A percentile compares a stretch with the other conserved stretches of the same genome.
These are phyloP conservation scores for Mortierella sp. DNA, from an alignment of 371 early-diverging fungal genomes.

Conservation along the genomic window DNA sequence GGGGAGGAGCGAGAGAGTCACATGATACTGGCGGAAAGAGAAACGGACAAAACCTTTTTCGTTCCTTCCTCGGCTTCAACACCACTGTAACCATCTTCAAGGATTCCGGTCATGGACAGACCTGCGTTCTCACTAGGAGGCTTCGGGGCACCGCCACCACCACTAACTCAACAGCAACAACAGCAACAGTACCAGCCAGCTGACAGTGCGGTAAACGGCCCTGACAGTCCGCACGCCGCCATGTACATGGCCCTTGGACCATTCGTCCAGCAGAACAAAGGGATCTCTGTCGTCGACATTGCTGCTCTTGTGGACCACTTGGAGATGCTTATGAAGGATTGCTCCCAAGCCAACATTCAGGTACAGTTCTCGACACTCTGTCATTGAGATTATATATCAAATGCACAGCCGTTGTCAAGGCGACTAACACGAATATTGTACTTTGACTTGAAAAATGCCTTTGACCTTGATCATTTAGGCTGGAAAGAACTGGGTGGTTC, in stretches of 20 bases:
- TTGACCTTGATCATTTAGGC: conserved; percentile 48
- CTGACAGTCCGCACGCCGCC: not conserved
- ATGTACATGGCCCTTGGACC: conserved; percentile 37
- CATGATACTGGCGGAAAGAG: not conserved
- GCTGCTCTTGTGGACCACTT: conserved; percentile 38
- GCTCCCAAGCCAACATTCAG: conserved; percentile 74
- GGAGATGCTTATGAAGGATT: conserved; percentile 69
- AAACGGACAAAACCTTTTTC: not conserved
- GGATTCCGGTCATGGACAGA: conserved; percentile 7
- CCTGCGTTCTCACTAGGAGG: not conserved
- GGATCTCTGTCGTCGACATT: conserved; percentile 26
- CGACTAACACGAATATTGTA: not conserved
- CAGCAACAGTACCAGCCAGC: conserved; percentile 4
- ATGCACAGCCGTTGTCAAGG: not conserved
- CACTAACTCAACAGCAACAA: conserved; percentile 7
- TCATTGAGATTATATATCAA: too few species aligned
- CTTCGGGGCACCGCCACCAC: not conserved
- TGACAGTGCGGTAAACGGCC: not conserved
- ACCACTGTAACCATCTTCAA: not conserved
- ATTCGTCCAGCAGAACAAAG: conserved; percentile 27
- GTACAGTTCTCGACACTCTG: conserved; percentile 38
- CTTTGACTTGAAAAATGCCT: not conserved
- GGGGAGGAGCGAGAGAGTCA: not conserved
- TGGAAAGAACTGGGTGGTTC: conserved; percentile 73
- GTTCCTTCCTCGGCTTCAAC: not conserved